A percentile compares a stretch with the other conserved stretches of the same genome.
phyloP scores from a whole-genome alignment of 2,329 filamentous ascomycete genomes.

The Penicillium frequentans region DNA sequence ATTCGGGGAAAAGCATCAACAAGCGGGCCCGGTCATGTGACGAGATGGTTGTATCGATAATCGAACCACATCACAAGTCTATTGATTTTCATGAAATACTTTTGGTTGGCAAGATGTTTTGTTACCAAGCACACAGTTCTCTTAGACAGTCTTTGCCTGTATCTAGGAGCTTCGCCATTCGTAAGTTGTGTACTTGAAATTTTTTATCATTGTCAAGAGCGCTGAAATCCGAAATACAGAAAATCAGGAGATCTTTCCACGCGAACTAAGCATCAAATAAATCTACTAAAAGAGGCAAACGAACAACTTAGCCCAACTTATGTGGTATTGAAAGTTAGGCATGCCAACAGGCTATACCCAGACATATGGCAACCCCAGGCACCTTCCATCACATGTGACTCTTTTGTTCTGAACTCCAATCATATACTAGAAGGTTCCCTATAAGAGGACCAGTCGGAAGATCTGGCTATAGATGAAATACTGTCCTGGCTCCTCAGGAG shows the following conservation, averaged over 20 bases:
- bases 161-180: too few species aligned
- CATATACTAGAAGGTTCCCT: not conserved
- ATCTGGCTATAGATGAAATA: not conserved
- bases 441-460: not conserved
- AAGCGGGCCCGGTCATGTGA: slow-evolving; percentile 26
- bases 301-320: not conserved
- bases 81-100: not conserved
- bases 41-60: not conserved
- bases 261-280: too few species aligned
- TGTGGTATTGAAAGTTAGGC: not conserved
- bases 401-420: not conserved
- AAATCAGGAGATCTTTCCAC: too few species aligned
- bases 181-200: too few species aligned
- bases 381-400: not conserved
- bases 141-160: too few species aligned
- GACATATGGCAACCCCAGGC: not conserved
- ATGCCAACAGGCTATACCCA: not conserved
- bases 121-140: too few species aligned
- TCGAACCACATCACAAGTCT: not conserved
- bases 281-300: not conserved
- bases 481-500: not conserved
- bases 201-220: too few species aligned
- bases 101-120: too few species aligned
- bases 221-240: too few species aligned
- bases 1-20: slow-evolving; percentile 22